Evolutionary conservation across 2,329 filamentous ascomycete species (phyloP), one percentile per base, ranked within the genome.

Genomic region (Sarocladium kiliense): DNA sequence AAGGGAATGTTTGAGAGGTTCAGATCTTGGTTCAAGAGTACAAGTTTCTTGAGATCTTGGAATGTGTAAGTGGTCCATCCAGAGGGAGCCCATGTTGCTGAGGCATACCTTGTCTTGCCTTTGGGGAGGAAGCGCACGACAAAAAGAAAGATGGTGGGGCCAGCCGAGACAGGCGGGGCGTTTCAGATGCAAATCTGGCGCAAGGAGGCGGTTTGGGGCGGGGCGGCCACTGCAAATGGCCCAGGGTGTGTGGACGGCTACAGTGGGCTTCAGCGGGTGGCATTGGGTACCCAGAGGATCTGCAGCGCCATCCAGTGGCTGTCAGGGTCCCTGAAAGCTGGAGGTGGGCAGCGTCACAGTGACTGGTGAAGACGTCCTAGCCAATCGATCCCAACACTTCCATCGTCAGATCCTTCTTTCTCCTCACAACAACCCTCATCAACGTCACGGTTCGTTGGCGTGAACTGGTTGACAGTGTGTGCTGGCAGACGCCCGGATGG

Each of bases 181-280:
- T 51, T 51, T 51, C 47, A 51, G 47, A 51, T 51, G 26, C 11
- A n/a, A 34, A 21, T 51, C 47, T 51, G 47, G 47, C 47, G 47
- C 47, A 51, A 51, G 27, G 47, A 36, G 47, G 44, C 18, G 23
- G 27, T 51, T 51, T 36, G 10, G 47, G 47, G 27, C 27, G 30
- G 41, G 41, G 14, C 18, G 6, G 41, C 41, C n/a, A n/a, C n/a
- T n/a, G n/a, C n/a, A 10, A 23, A 21, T 23, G 18, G 41, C 18
- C 11, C n/a, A n/a, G 6, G 41, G 44, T 32, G 5, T 32, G 23
- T n/a, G 23, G 3, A n/a, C 23, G 14, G 6, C 23, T 45, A 26
- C 21, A 25, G 41, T 16, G n/a, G 37, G 18, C 23, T 45, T 3
- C 21, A 39, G 36, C 5, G 36, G 36, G 9, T 39, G 7, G 5